phyloP scores from a whole-genome alignment of 805 yeast species.

The Wickerhamomyces strasburgensis region DNA sequence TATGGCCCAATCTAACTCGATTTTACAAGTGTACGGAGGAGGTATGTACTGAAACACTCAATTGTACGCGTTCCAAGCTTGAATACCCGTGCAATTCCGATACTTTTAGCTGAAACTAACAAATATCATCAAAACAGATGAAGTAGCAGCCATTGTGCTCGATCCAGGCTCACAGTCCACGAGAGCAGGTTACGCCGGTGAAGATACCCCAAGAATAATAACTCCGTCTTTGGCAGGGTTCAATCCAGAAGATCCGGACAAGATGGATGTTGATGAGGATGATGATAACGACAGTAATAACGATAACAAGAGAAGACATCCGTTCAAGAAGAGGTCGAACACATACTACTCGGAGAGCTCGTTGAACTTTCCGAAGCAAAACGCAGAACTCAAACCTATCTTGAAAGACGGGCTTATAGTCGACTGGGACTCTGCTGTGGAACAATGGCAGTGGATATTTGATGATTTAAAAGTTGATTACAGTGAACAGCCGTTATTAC shows the following conservation, averaged over 20 bases:
- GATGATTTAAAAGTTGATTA: conserved; percentile 48
- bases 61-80: neutral
- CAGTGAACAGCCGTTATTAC: conserved; percentile 65
- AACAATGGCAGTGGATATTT: conserved; percentile 64
- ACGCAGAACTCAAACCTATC: conserved; percentile 50
- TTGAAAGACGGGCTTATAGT: conserved; percentile 54
- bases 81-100: too few relatives aligned
- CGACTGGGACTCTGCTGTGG: conserved; percentile 85
- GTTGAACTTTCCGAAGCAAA: conserved; percentile 46
- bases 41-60: conserved; percentile 7
- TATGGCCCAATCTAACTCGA: conserved; percentile 23
- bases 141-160: conserved; percentile 82
- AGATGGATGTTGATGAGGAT: conserved; percentile 22
- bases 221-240: conserved; percentile 65
- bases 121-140: conserved; percentile 57
- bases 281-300: conserved; percentile 23
- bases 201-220: conserved; percentile 75
- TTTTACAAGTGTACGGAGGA: conserved; percentile 21
- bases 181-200: conserved; percentile 88
- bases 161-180: conserved; percentile 88
- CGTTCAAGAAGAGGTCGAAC: conserved; percentile 20
- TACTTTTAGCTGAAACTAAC: neutral
- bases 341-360: conserved; percentile 35
- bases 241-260: conserved; percentile 14
- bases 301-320: conserved; percentile 5